phyloP scores from a whole-genome alignment of 108 stramenopile species.

The Cyclostephanos invisitatus region DNA sequence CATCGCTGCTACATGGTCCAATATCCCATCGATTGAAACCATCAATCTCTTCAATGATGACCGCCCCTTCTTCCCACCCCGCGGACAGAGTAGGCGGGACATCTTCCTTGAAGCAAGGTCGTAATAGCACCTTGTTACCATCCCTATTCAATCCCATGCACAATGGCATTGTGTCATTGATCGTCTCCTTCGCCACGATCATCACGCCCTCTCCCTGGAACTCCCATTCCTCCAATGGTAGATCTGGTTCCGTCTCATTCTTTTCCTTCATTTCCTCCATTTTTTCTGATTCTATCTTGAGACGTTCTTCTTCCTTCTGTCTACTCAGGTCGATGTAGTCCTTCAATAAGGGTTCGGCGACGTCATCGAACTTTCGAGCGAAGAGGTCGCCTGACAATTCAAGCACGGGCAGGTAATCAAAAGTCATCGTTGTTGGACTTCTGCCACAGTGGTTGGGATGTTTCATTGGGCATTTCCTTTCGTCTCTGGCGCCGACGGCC shows the following conservation, averaged over 20 bases:
- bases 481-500: slow-evolving; percentile 61
- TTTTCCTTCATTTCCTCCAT: slow-evolving; percentile 27
- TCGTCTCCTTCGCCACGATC: slow-evolving; percentile 83
- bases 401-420: slow-evolving; percentile 81
- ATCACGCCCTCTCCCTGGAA: slow-evolving; percentile 85
- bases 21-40: slow-evolving; percentile 82
- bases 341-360: slow-evolving; percentile 64
- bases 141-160: slow-evolving; percentile 71
- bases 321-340: slow-evolving; percentile 75
- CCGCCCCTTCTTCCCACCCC: slow-evolving; percentile 83
- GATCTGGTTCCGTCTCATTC: slow-evolving; percentile 33
- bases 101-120: slow-evolving; percentile 78
- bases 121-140: slow-evolving; percentile 56
- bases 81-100: slow-evolving; percentile 65
- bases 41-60: slow-evolving; percentile 77
- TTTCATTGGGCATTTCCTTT: slow-evolving; percentile 86
- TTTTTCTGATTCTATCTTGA: slow-evolving; percentile 33
- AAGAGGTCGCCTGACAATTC: slow-evolving; percentile 85
- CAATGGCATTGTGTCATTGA: slow-evolving; percentile 57
- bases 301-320: slow-evolving; percentile 51
- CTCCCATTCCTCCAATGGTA: slow-evolving; percentile 47
- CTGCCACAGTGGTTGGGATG: slow-evolving; percentile 89
- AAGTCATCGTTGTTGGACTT: slow-evolving; percentile 85
- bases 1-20: slow-evolving; percentile 85
- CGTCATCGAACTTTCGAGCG: slow-evolving; percentile 86